Evolutionary conservation across 2,329 filamentous ascomycete species (phyloP).

Genomic region (Domatiomyces globalis): DNA sequence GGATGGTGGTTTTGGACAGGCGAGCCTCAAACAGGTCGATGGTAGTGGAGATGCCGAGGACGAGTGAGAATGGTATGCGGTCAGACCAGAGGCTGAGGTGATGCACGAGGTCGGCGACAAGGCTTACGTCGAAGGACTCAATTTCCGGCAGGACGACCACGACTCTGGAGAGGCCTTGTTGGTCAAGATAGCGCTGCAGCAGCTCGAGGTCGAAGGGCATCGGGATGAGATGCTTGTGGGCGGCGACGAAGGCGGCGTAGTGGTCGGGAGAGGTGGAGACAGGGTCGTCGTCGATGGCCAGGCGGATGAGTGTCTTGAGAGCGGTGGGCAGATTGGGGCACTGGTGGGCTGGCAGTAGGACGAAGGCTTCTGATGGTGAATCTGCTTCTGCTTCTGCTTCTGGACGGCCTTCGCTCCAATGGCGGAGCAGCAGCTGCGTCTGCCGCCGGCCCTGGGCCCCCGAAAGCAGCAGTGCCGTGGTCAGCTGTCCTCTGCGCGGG

Average conservation of each 20-base stretch:
- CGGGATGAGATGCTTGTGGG: slow-evolving; percentile 27
- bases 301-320: slow-evolving; percentile 33
- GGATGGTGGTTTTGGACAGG: slow-evolving; percentile 39
- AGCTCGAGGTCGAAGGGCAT: slow-evolving; percentile 34
- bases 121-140: slow-evolving; percentile 32
- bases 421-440: not conserved
- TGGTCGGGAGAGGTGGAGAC: slow-evolving; percentile 23
- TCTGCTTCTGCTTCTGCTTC: slow-evolving; percentile 2
- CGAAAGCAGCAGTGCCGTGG: slow-evolving; percentile 11
- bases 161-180: slow-evolving; percentile 25
- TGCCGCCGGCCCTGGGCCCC: not conserved
- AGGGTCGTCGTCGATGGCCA: slow-evolving; percentile 24
- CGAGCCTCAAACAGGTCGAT: slow-evolving; percentile 47
- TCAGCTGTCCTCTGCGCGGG: slow-evolving; percentile 1
- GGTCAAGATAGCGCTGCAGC: slow-evolving; percentile 29
- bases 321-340: slow-evolving; percentile 32
- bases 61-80: slow-evolving; percentile 44
- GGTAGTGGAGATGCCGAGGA: slow-evolving; percentile 50
- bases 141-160: slow-evolving; percentile 33
- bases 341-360: slow-evolving; percentile 31
- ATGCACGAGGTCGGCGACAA: slow-evolving; percentile 33
- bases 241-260: slow-evolving; percentile 27
- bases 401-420: slow-evolving; percentile 3
- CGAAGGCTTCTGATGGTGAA: slow-evolving; percentile 16
- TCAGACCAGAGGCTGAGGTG: slow-evolving; percentile 44